Percentiles rank a stretch among this genome's conserved stretches.
Evolutionary conservation across 2,329 filamentous ascomycete species (phyloP).

Genomic region (Colletotrichum nymphaeae): DNA sequence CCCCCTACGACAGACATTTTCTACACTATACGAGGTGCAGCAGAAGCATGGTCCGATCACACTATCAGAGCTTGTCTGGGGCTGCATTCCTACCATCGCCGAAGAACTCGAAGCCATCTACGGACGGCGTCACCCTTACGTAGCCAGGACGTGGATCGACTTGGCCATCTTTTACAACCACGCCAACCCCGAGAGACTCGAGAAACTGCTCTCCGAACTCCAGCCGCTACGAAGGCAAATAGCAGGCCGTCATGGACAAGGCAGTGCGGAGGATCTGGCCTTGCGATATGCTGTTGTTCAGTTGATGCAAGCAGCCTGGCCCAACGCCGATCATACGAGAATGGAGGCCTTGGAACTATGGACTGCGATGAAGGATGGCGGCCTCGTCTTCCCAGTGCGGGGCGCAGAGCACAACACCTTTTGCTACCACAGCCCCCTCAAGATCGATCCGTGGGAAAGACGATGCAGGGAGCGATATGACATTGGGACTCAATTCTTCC

Average conservation of each 20-base stretch:
- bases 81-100: slow-evolving; percentile 53
- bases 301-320: slow-evolving; percentile 49
- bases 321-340: slow-evolving; percentile 48
- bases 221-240: slow-evolving; percentile 48
- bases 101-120: slow-evolving; percentile 59
- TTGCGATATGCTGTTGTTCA: slow-evolving; percentile 55
- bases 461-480: slow-evolving; percentile 56
- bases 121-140: slow-evolving; percentile 55
- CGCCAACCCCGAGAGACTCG: slow-evolving; percentile 48
- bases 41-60: slow-evolving; percentile 56
- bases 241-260: slow-evolving; percentile 47
- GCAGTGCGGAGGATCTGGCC: slow-evolving; percentile 49
- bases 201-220: slow-evolving; percentile 52
- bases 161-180: slow-evolving; percentile 54
- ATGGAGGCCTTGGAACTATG: slow-evolving; percentile 51
- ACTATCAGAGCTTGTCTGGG: slow-evolving; percentile 56
- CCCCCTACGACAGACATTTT: slow-evolving; percentile 56
- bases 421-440: slow-evolving; percentile 57
- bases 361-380: slow-evolving; percentile 48
- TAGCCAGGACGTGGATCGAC: slow-evolving; percentile 55
- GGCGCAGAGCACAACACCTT: slow-evolving; percentile 51
- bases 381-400: slow-evolving; percentile 49
- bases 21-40: slow-evolving; percentile 56
- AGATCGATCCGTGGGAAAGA: slow-evolving; percentile 57
- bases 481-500: slow-evolving; percentile 48